These are phyloP conservation scores for Nannochloris sp. DNA, from an alignment of 139 green algal species.

Conservation along the genomic window DNA sequence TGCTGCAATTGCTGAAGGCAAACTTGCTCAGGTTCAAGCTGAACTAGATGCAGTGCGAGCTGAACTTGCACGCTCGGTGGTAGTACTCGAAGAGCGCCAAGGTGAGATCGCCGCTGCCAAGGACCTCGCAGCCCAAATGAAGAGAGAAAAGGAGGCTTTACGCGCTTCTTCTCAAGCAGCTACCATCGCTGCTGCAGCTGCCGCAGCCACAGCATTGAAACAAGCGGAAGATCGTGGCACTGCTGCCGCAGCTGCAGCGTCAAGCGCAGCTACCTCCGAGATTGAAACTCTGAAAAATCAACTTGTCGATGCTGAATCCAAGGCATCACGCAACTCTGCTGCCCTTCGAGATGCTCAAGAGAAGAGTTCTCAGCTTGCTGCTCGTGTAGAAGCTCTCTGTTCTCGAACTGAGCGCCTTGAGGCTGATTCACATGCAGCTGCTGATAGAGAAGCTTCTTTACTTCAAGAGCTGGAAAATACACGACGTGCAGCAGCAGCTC, in stretches of 20 bases:
- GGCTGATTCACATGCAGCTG: conserved; percentile 12
- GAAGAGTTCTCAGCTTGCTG: conserved; percentile 33
- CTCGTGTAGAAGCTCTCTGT: conserved; percentile 30
- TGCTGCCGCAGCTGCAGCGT: conserved; percentile 4
- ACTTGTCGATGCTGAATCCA: neutral
- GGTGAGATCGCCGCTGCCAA: neutral
- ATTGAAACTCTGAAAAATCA: conserved; percentile 20
- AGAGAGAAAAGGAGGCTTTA: neutral
- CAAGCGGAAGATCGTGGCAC: conserved; percentile 4
- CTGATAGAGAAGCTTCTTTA: conserved; percentile 22
- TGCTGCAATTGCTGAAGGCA: neutral
- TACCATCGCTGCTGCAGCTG: neutral
- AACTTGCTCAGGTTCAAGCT: conserved; percentile 22
- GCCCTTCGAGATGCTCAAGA: conserved; percentile 22
- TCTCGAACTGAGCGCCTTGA: conserved; percentile 21
- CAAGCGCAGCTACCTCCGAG: conserved; percentile 20
- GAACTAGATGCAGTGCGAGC: neutral
- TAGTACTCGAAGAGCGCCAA: neutral
- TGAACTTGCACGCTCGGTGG: neutral
- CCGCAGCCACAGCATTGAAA: neutral
- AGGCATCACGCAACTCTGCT: neutral
- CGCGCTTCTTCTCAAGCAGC: neutral
- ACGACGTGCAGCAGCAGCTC: conserved; percentile 1
- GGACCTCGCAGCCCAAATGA: neutral
- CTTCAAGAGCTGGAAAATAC: conserved; percentile 27